A percentile compares a stretch with the other conserved stretches of the same genome.
Evolutionary conservation across 345 rosid genomes (phyloP).

Genomic region (Adansonia digitata): DNA sequence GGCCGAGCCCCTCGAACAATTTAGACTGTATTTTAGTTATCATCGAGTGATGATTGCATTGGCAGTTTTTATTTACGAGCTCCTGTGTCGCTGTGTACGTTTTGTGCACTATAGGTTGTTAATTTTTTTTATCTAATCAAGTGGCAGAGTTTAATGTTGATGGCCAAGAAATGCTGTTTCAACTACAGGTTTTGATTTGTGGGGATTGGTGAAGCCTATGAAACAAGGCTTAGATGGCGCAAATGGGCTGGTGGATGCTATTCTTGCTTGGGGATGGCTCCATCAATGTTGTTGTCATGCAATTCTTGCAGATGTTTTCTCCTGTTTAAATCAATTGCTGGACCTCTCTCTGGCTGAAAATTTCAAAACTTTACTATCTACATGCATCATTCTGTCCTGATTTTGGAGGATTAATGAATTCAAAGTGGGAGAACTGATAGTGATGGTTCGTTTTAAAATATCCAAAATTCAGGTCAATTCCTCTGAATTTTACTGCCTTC

Average conservation of each 20-base stretch:
- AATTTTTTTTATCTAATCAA: slow-evolving; percentile 13
- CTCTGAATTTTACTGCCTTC: neutral
- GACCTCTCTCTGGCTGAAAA: neutral
- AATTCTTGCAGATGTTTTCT: slow-evolving; percentile 5
- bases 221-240: slow-evolving; percentile 5
- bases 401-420: neutral
- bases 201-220: slow-evolving; percentile 10
- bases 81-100: slow-evolving; percentile 9
- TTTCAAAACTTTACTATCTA: neutral
- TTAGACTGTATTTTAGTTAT: neutral
- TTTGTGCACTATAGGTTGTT: slow-evolving; percentile 1
- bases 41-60: neutral
- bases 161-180: neutral
- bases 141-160: slow-evolving; percentile 1
- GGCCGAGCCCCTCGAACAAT: neutral
- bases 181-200: neutral
- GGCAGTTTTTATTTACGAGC: slow-evolving; percentile 13
- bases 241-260: slow-evolving; percentile 13
- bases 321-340: neutral
- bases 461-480: neutral
- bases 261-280: slow-evolving; percentile 13
- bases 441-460: neutral
- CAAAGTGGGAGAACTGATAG: neutral
- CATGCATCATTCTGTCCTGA: neutral
- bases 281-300: slow-evolving; percentile 12